phyloP scores from a whole-genome alignment of 2,329 filamentous ascomycete species.

The Microsporum audouinii region DNA sequence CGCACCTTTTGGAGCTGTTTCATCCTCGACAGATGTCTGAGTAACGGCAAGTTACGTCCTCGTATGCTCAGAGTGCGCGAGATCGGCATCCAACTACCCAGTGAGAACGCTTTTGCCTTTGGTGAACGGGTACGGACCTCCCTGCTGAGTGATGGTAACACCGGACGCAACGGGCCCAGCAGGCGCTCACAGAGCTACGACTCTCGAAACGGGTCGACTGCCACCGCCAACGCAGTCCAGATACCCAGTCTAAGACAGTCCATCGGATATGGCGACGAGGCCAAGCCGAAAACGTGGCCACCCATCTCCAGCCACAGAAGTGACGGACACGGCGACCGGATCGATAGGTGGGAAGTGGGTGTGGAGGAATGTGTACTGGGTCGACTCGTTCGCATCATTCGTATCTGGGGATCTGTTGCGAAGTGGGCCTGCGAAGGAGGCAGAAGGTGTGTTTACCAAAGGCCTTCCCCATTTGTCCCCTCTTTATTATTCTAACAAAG shows the following conservation, averaged over 20 bases:
- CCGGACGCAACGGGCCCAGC: conserved; percentile 9
- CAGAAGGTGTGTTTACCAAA: conserved; percentile 32
- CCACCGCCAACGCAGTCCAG: conserved; percentile 19
- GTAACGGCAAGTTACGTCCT: conserved; percentile 44
- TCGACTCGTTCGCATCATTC: conserved; percentile 43
- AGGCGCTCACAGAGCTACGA: conserved; percentile 31
- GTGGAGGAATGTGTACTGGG: conserved; percentile 43
- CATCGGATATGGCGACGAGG: conserved; percentile 27
- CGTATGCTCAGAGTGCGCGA: conserved; percentile 42
- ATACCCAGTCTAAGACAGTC: conserved; percentile 34
- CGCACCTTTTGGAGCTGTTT: conserved; percentile 50
- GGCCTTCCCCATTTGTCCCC: too few relatives aligned
- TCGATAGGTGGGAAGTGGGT: conserved; percentile 43
- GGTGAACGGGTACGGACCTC: conserved; percentile 44
- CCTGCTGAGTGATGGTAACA: conserved; percentile 35
- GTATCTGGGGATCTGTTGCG: conserved; percentile 46
- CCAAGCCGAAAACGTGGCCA: conserved; percentile 31
- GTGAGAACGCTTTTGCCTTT: conserved; percentile 45
- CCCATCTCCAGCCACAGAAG: conserved; percentile 27
- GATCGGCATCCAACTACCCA: conserved; percentile 44
- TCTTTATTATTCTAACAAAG: neutral
- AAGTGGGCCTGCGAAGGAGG: conserved; percentile 46
- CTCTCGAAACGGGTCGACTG: conserved; percentile 21
- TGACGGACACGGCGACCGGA: conserved; percentile 32
- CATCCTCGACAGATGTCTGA: conserved; percentile 45